A percentile compares a stretch with the other conserved stretches of the same genome.
These are phyloP conservation scores for Saussurea involucrata DNA, from an alignment of 129 eudicot species.

Conservation along the genomic window DNA sequence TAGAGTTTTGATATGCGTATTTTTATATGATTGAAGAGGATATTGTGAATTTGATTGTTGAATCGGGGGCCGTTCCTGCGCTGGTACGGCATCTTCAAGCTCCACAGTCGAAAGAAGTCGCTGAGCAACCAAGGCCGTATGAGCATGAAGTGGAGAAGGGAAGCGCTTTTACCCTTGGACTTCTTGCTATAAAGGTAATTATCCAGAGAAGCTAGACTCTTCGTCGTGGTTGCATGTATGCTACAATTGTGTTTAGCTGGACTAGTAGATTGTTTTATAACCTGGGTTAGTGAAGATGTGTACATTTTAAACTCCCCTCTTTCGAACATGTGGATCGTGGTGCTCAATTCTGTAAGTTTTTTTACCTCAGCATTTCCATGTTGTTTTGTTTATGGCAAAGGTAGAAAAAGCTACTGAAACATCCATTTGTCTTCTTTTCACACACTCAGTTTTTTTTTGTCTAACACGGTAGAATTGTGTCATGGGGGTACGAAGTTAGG, in stretches of 20 bases:
- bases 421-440: background rate
- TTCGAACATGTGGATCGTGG: background rate
- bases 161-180: slow-evolving; percentile 60
- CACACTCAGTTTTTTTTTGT: background rate
- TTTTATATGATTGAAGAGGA: slow-evolving; percentile 40
- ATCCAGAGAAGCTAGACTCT: background rate
- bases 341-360: background rate
- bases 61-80: slow-evolving; percentile 52
- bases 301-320: background rate
- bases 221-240: background rate
- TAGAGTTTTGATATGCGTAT: slow-evolving; percentile 8
- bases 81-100: slow-evolving; percentile 52
- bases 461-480: background rate
- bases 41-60: slow-evolving; percentile 51
- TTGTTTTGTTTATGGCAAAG: background rate
- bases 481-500: background rate
- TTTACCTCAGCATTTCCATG: background rate
- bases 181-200: slow-evolving; percentile 62
- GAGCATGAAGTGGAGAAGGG: slow-evolving; percentile 69
- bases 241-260: slow-evolving; percentile 17
- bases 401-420: background rate
- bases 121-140: slow-evolving; percentile 24
- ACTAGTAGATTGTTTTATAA: background rate
- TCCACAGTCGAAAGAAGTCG: slow-evolving; percentile 31
- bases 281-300: slow-evolving; percentile 5